Evolutionary conservation across 1,139 yeast genomes (phyloP).

Genomic region (Candida frijolesensis): DNA sequence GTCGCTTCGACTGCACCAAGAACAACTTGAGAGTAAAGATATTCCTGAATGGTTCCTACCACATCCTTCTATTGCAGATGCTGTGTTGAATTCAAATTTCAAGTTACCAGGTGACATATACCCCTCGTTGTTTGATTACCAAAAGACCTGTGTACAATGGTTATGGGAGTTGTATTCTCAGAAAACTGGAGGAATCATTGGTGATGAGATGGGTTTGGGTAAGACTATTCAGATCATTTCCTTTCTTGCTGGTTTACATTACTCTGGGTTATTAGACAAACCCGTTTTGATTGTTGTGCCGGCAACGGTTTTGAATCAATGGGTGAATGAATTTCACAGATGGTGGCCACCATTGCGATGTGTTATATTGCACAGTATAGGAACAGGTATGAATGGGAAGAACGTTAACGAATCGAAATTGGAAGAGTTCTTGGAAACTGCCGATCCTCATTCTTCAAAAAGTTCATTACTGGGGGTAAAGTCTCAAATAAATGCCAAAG

Average conservation of each 20-base stretch:
- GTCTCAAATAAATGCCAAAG: slow-evolving; percentile 45
- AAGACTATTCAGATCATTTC: slow-evolving; percentile 92
- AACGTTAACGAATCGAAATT: slow-evolving; percentile 50
- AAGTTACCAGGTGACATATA: slow-evolving; percentile 89
- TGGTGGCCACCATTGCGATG: slow-evolving; percentile 98
- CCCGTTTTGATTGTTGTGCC: slow-evolving; percentile 93
- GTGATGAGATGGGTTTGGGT: slow-evolving; percentile 98
- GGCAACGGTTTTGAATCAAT: slow-evolving; percentile 92
- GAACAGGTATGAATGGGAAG: slow-evolving; percentile 71
- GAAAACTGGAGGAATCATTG: slow-evolving; percentile 90
- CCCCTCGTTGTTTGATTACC: slow-evolving; percentile 86
- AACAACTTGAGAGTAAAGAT: slow-evolving; percentile 18
- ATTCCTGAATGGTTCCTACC: slow-evolving; percentile 71
- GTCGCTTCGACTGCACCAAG: slow-evolving; percentile 28
- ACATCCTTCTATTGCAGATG: slow-evolving; percentile 79
- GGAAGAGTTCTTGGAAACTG: slow-evolving; percentile 50
- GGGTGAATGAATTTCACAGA: slow-evolving; percentile 93
- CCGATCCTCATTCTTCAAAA: slow-evolving; percentile 46
- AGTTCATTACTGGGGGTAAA: slow-evolving; percentile 26
- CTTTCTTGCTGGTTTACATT: slow-evolving; percentile 86
- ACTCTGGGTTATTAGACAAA: slow-evolving; percentile 69
- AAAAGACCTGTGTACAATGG: slow-evolving; percentile 87
- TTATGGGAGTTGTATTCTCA: slow-evolving; percentile 82
- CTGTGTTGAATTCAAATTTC: slow-evolving; percentile 67
- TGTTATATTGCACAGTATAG: slow-evolving; percentile 87